These are phyloP conservation scores for Volvariella volvacea DNA, from an alignment of 1,284 basidiomycete species.

Conservation along the genomic window DNA sequence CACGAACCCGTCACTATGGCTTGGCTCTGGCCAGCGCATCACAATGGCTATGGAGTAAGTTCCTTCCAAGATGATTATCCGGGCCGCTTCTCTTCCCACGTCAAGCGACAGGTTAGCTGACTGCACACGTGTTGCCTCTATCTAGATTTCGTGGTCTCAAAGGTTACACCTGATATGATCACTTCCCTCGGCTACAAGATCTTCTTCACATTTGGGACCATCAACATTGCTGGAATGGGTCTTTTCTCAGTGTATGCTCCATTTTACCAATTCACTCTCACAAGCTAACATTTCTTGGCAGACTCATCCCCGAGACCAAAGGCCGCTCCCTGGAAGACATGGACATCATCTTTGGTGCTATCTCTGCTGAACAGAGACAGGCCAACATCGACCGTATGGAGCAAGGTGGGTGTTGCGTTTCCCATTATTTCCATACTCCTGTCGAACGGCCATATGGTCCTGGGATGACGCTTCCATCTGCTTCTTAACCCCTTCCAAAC, in stretches of 20 bases:
- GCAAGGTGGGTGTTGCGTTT: slow-evolving; percentile 21
- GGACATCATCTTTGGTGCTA: slow-evolving; percentile 74
- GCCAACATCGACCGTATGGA: slow-evolving; percentile 45
- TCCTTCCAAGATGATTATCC: background rate
- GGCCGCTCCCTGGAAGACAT: slow-evolving; percentile 71
- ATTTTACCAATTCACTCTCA: background rate
- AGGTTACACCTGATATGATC: slow-evolving; percentile 63
- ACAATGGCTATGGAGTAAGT: slow-evolving; percentile 77
- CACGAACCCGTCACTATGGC: slow-evolving; percentile 73
- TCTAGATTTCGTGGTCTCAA: slow-evolving; percentile 65
- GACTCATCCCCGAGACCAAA: slow-evolving; percentile 70
- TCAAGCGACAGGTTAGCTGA: too few species aligned
- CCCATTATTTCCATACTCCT: too few species aligned
- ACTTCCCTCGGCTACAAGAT: slow-evolving; percentile 57
- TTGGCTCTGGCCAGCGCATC: slow-evolving; percentile 63
- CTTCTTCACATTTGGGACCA: slow-evolving; percentile 63
- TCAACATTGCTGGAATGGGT: slow-evolving; percentile 50
- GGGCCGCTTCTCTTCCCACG: background rate
- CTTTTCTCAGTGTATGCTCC: slow-evolving; percentile 34
- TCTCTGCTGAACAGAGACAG: slow-evolving; percentile 50
- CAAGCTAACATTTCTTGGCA: slow-evolving; percentile 14
- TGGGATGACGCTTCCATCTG: too few species aligned
- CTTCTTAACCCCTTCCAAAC: too few species aligned
- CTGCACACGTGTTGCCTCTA: background rate
- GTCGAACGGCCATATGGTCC: too few species aligned